Evolutionary conservation across 495 filamentous ascomycete species (phyloP), one percentile per base, ranked within the genome.

Genomic region (Aspergillus sparsus): DNA sequence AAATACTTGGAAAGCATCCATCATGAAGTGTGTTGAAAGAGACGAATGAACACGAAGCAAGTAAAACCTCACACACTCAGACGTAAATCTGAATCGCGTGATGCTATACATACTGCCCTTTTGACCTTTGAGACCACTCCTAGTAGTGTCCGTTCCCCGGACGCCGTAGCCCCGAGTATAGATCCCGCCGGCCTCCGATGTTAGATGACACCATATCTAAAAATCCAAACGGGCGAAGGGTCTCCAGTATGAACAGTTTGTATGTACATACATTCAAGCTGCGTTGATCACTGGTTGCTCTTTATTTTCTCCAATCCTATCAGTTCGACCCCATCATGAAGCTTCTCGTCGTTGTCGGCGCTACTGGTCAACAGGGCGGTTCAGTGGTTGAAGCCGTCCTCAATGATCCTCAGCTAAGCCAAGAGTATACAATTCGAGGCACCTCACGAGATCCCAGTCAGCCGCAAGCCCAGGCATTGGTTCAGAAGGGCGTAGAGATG

Each of bases 401-500:
- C 44, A 15, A 47, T 13, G 45, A 55, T 31, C 13, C 27, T 0
- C 32, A 49, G 5, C 37, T 59, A 2, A 13, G 31, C 18, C 34
- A 45, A 13, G n/a, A 16, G 10, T 61, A 61, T 49, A 50, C 33
- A 32, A 53, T 61, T 32, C 51, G 58, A 5, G 58, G 51, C 21
- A 55, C 45, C 18, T 50, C 52, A 15, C 58, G 58, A 16, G 21
- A 58, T 39, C 42, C 35, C 9, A 3, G 15, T 37, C 34, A 47
- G 15, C 9, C 52, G 6, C 7, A 3, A 10, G 58, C 58, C 10
- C 33, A 55, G 4, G 33, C 37, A 1, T 52, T 61, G 11, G 27
- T n/a, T 5, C 33, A 21, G 8, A 58, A 68, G 46, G 71, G 71
- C 21, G 62, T 75, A 27, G 65, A 74, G 39, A 57, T 75, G 16